A percentile compares a stretch with the other conserved stretches of the same genome.
phyloP scores from a whole-genome alignment of 163 green algal genomes.

The Scenedesmus sp. region DNA sequence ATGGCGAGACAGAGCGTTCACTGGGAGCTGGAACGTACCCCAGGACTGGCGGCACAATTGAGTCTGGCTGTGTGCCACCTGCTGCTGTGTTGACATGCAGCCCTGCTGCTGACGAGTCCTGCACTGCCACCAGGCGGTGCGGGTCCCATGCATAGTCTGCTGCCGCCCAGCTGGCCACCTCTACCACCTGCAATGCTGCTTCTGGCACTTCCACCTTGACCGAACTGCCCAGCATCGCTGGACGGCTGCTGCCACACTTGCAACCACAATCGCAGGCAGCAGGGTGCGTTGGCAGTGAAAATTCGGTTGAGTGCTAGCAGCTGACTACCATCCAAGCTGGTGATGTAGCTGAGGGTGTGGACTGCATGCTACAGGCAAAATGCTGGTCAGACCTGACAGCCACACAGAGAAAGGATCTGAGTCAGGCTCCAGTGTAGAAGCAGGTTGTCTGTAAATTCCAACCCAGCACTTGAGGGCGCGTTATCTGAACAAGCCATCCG shows the following conservation, averaged over 20 bases:
- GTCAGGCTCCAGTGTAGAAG: background rate
- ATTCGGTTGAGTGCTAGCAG: background rate
- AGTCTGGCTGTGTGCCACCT: conserved; percentile 8
- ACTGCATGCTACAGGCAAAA: background rate
- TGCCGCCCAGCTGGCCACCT: background rate
- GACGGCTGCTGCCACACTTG: background rate
- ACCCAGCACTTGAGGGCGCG: background rate
- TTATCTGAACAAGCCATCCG: background rate
- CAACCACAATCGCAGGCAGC: background rate
- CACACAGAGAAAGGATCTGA: background rate
- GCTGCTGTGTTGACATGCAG: conserved; percentile 2
- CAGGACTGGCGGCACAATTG: conserved; percentile 30
- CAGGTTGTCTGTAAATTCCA: background rate
- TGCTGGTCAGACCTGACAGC: background rate
- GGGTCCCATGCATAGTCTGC: conserved; percentile 43
- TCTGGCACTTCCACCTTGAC: background rate
- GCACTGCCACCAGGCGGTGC: conserved; percentile 35
- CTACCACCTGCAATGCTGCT: background rate
- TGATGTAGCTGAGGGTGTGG: background rate
- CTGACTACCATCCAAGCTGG: background rate
- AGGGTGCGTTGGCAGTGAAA: background rate
- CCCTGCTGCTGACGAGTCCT: background rate
- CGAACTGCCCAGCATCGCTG: background rate
- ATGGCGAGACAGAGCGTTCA: no score
- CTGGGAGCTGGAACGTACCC: background rate